These are phyloP conservation scores for Cephaloascus fragrans DNA, from an alignment of 805 yeast genomes.

Conservation along the genomic window DNA sequence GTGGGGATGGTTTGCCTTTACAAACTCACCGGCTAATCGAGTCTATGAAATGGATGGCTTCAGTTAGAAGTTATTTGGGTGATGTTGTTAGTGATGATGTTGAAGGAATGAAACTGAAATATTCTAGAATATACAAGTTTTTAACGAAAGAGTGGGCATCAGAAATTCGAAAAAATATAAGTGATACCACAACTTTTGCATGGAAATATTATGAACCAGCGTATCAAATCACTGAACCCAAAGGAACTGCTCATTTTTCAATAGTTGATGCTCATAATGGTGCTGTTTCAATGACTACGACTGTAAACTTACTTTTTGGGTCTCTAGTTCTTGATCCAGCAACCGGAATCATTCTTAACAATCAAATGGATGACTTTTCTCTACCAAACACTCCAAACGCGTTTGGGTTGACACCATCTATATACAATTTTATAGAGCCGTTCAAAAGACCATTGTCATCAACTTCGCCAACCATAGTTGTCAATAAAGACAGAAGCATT, in stretches of 20 bases:
- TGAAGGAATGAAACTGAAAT: not conserved
- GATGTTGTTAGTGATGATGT: conserved; percentile 32
- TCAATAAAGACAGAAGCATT: conserved; percentile 31
- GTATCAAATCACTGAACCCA: conserved; percentile 68
- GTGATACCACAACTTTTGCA: conserved; percentile 45
- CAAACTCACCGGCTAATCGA: conserved; percentile 67
- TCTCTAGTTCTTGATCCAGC: conserved; percentile 67
- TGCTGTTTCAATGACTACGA: conserved; percentile 83
- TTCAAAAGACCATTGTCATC: conserved; percentile 79
- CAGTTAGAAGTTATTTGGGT: conserved; percentile 80
- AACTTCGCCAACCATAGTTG: conserved; percentile 65
- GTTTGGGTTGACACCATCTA: conserved; percentile 73
- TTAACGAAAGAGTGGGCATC: conserved; percentile 49
- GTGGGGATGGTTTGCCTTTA: conserved; percentile 13
- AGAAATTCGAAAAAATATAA: conserved; percentile 37
- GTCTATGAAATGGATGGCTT: conserved; percentile 89
- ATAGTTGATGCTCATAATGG: conserved; percentile 65
- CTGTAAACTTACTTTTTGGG: conserved; percentile 80
- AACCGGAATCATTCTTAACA: conserved; percentile 79
- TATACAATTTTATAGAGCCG: conserved; percentile 69
- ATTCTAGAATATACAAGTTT: conserved; percentile 30
- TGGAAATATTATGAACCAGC: conserved; percentile 77
- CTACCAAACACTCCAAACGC: conserved; percentile 60
- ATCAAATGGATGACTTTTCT: conserved; percentile 94
- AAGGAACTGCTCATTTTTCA: conserved; percentile 86